Percentiles rank a stretch among this genome's conserved stretches.
Evolutionary conservation across 495 filamentous ascomycete species (phyloP).

Genomic region (Xeromyces bisporus): DNA sequence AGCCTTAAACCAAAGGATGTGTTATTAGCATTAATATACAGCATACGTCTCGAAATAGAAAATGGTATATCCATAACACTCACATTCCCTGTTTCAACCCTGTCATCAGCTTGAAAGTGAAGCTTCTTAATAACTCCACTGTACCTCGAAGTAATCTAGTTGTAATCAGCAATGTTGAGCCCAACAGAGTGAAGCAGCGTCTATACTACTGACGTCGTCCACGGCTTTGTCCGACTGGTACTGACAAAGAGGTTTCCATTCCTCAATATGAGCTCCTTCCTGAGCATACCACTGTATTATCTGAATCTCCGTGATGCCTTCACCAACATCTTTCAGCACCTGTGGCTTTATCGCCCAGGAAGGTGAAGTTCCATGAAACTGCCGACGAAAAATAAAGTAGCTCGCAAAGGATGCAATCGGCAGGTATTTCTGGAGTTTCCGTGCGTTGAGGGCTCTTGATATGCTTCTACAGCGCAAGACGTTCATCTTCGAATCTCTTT

Average conservation of each 20-base stretch:
- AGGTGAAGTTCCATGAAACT: constrained; percentile 44
- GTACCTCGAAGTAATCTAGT: constrained; percentile 79
- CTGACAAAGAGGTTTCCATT: constrained; percentile 95
- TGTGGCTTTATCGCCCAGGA: constrained; percentile 64
- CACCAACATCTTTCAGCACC: constrained; percentile 86
- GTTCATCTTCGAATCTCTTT: constrained; percentile 15
- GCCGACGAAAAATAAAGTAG: constrained; percentile 14
- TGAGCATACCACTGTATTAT: constrained; percentile 99
- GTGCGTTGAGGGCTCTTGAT: constrained; percentile 11
- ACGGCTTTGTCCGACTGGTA: constrained; percentile 97
- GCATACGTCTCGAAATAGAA: too few species aligned
- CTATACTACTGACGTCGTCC: constrained; percentile 51
- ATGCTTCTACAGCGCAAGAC: constrained; percentile 15
- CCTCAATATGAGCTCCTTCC: constrained; percentile 86
- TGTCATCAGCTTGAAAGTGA: constrained; percentile 88
- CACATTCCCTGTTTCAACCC: constrained; percentile 78
- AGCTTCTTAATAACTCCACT: constrained; percentile 92
- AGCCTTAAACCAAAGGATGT: constrained; percentile 9
- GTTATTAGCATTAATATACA: too few species aligned
- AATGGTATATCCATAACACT: too few species aligned
- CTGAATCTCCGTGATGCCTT: constrained; percentile 96
- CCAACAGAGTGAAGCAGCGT: background rate
- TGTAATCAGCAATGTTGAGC: constrained; percentile 2
- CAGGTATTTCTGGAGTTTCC: constrained; percentile 14
- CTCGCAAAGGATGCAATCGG: constrained; percentile 12